Percentiles rank a stretch among this genome's conserved stretches.
Conservation (phyloP, 352 stramenopile genomes). For the Phytopythium sindhum region DNA sequence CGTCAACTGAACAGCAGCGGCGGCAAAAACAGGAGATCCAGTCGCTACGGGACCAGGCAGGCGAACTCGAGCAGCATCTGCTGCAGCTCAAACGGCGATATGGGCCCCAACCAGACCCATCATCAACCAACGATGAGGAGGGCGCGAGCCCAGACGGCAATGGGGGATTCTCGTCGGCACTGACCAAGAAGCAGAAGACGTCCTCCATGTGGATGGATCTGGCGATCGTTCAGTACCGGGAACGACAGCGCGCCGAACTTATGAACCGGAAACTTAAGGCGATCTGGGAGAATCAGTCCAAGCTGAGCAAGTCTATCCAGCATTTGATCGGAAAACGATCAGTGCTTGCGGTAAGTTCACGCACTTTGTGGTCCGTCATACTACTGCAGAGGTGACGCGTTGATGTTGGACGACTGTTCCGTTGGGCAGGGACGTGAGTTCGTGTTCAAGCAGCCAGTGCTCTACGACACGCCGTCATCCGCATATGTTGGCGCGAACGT, state of each 20-base stretch:
- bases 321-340: slow-evolving; percentile 20
- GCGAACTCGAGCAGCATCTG: slow-evolving; percentile 25
- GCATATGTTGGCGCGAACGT: slow-evolving; percentile 2
- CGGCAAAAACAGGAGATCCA: slow-evolving; percentile 28
- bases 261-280: slow-evolving; percentile 33
- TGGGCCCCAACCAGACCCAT: neutral
- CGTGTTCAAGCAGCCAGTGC: neutral
- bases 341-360: neutral
- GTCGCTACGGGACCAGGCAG: slow-evolving; percentile 18
- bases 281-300: slow-evolving; percentile 27
- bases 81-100: slow-evolving; percentile 16
- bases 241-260: slow-evolving; percentile 21
- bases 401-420: neutral
- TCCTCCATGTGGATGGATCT: slow-evolving; percentile 14
- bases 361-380: neutral
- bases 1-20: slow-evolving; percentile 27
- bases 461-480: neutral
- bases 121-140: neutral
- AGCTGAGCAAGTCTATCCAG: slow-evolving; percentile 24
- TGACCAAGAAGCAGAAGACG: neutral
- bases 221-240: slow-evolving; percentile 21
- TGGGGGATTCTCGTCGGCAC: neutral
- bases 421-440: neutral
- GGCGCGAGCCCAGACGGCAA: no score
- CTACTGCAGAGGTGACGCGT: neutral